phyloP scores from a whole-genome alignment of 129 eudicot species.

The Lactuca saligna region DNA sequence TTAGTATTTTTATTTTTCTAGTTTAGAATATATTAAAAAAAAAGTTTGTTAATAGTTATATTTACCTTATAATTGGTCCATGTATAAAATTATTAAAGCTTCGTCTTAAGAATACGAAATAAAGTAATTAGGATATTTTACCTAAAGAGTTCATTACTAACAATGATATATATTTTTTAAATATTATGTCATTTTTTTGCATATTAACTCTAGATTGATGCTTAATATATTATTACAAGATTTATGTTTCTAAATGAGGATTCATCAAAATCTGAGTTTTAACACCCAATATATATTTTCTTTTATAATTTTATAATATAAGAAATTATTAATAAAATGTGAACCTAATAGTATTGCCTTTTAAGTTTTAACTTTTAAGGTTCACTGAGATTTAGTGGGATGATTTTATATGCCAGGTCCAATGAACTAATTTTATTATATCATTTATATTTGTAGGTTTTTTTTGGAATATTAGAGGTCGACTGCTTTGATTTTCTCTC shows the following conservation, averaged over 20 bases:
- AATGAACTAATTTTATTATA: not conserved
- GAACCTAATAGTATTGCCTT: not conserved
- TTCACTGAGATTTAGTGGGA: not conserved
- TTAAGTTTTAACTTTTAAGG: not conserved
- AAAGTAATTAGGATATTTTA: too few relatives aligned
- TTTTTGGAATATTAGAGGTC: not conserved
- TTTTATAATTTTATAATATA: too few relatives aligned
- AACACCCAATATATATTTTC: not conserved
- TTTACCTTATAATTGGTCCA: too few relatives aligned
- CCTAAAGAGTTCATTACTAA: too few relatives aligned
- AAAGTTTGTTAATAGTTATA: too few relatives aligned
- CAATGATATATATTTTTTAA: too few relatives aligned
- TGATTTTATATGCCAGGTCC: not conserved
- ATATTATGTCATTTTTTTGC: too few relatives aligned
- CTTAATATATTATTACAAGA: not conserved
- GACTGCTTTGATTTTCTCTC: not conserved
- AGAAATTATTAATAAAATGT: too few relatives aligned
- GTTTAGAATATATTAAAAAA: too few relatives aligned
- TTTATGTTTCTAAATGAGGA: not conserved
- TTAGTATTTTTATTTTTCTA: too few relatives aligned
- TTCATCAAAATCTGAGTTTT: not conserved
- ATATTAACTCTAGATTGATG: not conserved
- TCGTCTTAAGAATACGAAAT: too few relatives aligned
- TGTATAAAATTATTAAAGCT: too few relatives aligned
- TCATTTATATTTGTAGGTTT: not conserved